These are phyloP conservation scores for Aphanoascus verrucosus DNA, from an alignment of 2,329 filamentous ascomycete genomes.

Conservation along the genomic window DNA sequence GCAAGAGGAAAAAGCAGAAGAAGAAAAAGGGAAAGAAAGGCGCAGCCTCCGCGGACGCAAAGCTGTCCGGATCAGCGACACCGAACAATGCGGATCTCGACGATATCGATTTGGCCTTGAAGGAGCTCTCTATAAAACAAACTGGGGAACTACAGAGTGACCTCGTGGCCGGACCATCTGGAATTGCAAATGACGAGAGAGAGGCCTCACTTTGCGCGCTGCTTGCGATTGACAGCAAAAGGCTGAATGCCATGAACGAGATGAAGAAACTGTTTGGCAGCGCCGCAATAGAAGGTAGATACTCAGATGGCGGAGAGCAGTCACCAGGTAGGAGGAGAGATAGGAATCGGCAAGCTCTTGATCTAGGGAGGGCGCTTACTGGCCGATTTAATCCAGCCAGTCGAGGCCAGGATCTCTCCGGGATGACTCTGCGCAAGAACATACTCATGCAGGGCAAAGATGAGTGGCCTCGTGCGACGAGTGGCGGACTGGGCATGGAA, in stretches of 20 bases:
- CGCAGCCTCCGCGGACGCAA: slow-evolving; percentile 18
- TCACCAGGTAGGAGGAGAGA: slow-evolving; percentile 43
- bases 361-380: slow-evolving; percentile 46
- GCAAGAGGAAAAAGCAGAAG: slow-evolving; percentile 52
- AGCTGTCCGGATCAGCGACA: slow-evolving; percentile 9
- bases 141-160: slow-evolving; percentile 11
- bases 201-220: slow-evolving; percentile 41
- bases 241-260: slow-evolving; percentile 79
- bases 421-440: slow-evolving; percentile 64
- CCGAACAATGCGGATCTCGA: slow-evolving; percentile 38
- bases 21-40: slow-evolving; percentile 42
- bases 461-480: slow-evolving; percentile 69
- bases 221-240: slow-evolving; percentile 54
- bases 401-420: slow-evolving; percentile 54
- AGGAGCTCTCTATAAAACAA: slow-evolving; percentile 44
- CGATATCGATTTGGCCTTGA: slow-evolving; percentile 56
- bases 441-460: slow-evolving; percentile 79
- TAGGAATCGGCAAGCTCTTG: slow-evolving; percentile 40
- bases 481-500: slow-evolving; percentile 76
- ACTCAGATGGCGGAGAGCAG: slow-evolving; percentile 41
- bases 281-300: slow-evolving; percentile 48
- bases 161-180: background rate
- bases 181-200: background rate
- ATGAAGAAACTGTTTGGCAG: slow-evolving; percentile 69
- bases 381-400: slow-evolving; percentile 45